Conservation (phyloP, 2,329 filamentous ascomycete species). For the Colletotrichum sp. region DNA sequence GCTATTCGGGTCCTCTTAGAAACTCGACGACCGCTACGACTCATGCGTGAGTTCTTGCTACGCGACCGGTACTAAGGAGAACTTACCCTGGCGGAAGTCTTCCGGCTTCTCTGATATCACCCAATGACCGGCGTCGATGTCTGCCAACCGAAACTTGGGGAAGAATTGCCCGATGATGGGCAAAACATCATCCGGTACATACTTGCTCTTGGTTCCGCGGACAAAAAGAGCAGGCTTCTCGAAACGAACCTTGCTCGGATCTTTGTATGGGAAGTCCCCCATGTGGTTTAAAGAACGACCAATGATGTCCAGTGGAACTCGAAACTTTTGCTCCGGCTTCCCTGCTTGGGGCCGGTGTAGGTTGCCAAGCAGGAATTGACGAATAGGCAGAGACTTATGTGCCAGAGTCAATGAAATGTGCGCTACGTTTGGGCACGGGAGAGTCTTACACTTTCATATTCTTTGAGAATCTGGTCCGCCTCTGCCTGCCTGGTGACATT, state of each 20-base stretch:
- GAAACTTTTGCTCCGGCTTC: constrained; percentile 69
- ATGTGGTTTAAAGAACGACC: constrained; percentile 73
- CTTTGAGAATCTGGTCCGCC: constrained; percentile 78
- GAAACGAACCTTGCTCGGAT: constrained; percentile 72
- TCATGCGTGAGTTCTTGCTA: not conserved
- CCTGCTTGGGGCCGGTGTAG: constrained; percentile 60
- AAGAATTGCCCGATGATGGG: constrained; percentile 86
- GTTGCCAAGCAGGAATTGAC: constrained; percentile 93
- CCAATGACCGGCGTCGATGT: constrained; percentile 86
- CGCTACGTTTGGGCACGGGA: not conserved
- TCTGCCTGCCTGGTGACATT: constrained; percentile 73
- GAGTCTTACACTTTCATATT: constrained; percentile 70
- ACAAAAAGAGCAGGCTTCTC: constrained; percentile 83
- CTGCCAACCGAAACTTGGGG: constrained; percentile 73
- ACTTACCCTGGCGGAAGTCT: constrained; percentile 74
- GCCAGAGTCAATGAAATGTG: not conserved
- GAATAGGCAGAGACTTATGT: constrained; percentile 69
- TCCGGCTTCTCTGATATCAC: constrained; percentile 88
- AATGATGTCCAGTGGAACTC: constrained; percentile 78
- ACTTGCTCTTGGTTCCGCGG: constrained; percentile 76
- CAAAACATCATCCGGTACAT: constrained; percentile 80
- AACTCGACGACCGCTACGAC: constrained; percentile 68
- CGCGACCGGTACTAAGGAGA: not conserved
- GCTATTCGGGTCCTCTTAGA: constrained; percentile 54
- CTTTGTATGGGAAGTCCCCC: constrained; percentile 87